Evolutionary conservation across 768 basidiomycete genomes (phyloP).

Genomic region (Hydnum rufescens): DNA sequence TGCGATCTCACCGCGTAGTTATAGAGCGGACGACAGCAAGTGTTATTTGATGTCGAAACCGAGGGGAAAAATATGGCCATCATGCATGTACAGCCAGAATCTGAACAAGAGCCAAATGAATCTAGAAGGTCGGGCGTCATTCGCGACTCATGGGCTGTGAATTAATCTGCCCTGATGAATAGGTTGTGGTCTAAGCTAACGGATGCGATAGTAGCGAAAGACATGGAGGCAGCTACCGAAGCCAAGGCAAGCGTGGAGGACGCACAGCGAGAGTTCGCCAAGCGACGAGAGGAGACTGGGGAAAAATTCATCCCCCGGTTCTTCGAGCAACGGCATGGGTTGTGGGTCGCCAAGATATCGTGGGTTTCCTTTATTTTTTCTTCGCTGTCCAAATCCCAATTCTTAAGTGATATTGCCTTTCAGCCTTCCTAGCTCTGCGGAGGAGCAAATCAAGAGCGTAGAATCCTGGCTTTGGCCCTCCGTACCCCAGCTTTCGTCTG

Average conservation of each 20-base stretch:
- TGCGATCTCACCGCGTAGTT: background rate
- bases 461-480: constrained; percentile 70
- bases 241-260: constrained; percentile 87
- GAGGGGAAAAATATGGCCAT: constrained; percentile 45
- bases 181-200: constrained; percentile 77
- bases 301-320: constrained; percentile 52
- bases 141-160: no score
- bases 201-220: constrained; percentile 60
- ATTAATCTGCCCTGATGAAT: constrained; percentile 4
- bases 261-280: constrained; percentile 65
- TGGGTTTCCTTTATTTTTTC: constrained; percentile 20
- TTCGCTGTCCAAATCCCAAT: background rate
- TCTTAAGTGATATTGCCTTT: background rate
- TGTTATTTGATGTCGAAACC: constrained; percentile 76
- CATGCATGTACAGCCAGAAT: constrained; percentile 70
- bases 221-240: constrained; percentile 87
- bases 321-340: constrained; percentile 58
- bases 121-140: constrained; percentile 61
- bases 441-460: constrained; percentile 43
- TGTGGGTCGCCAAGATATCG: constrained; percentile 68
- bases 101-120: constrained; percentile 78
- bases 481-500: no score
- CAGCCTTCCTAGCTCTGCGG: constrained; percentile 54
- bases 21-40: constrained; percentile 47
- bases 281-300: constrained; percentile 52